Evolutionary conservation across 2,329 filamentous ascomycete genomes (phyloP).

Genomic region (Dactylellina leptospora): DNA sequence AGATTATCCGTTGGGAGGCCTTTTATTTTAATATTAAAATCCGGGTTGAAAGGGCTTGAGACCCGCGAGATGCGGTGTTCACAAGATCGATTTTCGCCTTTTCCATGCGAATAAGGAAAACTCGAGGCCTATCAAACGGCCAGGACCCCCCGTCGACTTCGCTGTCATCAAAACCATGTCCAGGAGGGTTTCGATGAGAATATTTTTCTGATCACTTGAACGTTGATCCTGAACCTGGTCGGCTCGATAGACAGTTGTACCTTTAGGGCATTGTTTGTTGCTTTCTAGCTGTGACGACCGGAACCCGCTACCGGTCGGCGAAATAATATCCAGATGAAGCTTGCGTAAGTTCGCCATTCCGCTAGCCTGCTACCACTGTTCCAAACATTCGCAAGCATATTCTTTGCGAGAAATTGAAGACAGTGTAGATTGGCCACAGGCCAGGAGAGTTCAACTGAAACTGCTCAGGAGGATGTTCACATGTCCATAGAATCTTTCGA

Average conservation of each 20-base stretch:
- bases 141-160: constrained; percentile 29
- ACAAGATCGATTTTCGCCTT: constrained; percentile 29
- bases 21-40: not conserved
- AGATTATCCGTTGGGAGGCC: no score
- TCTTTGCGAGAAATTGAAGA: not conserved
- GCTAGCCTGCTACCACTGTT: not conserved
- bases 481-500: not conserved
- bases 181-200: constrained; percentile 20
- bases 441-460: not conserved
- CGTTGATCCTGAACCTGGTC: constrained; percentile 26
- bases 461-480: not conserved
- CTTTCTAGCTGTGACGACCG: constrained; percentile 1
- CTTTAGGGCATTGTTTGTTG: not conserved
- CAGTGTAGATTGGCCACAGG: not conserved
- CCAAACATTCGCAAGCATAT: not conserved
- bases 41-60: constrained; percentile 26
- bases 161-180: constrained; percentile 31
- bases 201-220: constrained; percentile 36
- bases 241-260: constrained; percentile 1
- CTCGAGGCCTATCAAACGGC: constrained; percentile 36
- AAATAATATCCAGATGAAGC: constrained; percentile 8
- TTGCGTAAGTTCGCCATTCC: constrained; percentile 25
- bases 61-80: constrained; percentile 1
- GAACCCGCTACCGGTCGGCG: constrained; percentile 26
- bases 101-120: constrained; percentile 26